Percentiles rank a stretch among this genome's conserved stretches.
phyloP scores from a whole-genome alignment of 2,329 filamentous ascomycete genomes.

The Paecilomyces fulvus region DNA sequence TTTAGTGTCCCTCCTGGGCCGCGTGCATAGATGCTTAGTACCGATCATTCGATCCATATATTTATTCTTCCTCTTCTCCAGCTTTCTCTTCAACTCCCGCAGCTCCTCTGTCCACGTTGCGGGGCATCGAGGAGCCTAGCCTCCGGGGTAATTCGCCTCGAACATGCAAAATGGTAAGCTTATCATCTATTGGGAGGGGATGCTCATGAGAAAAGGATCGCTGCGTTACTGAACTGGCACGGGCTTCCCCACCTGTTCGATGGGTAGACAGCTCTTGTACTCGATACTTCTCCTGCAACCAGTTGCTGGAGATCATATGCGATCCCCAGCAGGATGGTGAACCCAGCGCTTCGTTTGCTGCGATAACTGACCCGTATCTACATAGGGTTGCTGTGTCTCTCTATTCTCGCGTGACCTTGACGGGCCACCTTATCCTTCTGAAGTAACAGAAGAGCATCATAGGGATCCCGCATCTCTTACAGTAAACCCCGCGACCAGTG shows the following conservation, averaged over 20 bases:
- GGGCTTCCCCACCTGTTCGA: not conserved
- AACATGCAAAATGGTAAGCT: conserved; percentile 29
- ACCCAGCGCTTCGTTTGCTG: not conserved
- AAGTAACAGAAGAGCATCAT: conserved; percentile 15
- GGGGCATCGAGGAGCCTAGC: conserved; percentile 1
- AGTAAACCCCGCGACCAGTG: conserved; percentile 7
- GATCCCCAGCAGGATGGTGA: not conserved
- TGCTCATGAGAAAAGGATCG: not conserved
- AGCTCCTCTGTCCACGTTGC: not conserved
- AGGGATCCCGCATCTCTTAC: conserved; percentile 12
- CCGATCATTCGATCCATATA: not conserved
- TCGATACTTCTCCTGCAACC: not conserved
- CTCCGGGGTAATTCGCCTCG: conserved; percentile 19
- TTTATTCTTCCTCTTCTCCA: conserved; percentile 3
- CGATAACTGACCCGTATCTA: not conserved
- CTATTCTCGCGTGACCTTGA: conserved; percentile 23
- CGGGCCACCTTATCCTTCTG: conserved; percentile 15
- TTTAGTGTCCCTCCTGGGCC: not conserved
- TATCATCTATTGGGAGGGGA: not conserved
- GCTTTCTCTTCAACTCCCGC: conserved; percentile 2
- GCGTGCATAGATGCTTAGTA: not conserved
- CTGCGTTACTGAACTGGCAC: not conserved
- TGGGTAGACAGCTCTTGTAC: not conserved
- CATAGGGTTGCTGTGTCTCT: conserved; percentile 34
- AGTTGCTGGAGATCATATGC: not conserved